phyloP scores from a whole-genome alignment of 2,329 filamentous ascomycete species.

The Rhynchosporium graminicola region DNA sequence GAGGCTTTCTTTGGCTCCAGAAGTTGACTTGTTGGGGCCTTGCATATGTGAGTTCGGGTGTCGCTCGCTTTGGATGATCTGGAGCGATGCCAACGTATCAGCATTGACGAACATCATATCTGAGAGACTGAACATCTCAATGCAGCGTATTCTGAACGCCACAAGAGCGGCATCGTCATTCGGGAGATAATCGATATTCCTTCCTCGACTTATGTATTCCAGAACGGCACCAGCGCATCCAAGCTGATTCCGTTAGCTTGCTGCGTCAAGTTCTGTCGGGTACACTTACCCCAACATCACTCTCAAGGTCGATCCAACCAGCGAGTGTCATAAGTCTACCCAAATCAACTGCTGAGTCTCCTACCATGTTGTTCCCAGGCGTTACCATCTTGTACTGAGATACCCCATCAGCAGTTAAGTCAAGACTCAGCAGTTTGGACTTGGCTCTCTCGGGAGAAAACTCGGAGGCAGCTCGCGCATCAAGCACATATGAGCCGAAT shows the following conservation, averaged over 20 bases:
- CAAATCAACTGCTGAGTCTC: constrained; percentile 48
- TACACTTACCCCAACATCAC: constrained; percentile 61
- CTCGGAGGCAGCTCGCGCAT: constrained; percentile 69
- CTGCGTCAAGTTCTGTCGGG: not conserved
- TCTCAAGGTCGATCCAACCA: constrained; percentile 73
- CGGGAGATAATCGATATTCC: constrained; percentile 62
- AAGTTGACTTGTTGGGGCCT: constrained; percentile 61
- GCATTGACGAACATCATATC: constrained; percentile 74
- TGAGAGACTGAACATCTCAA: constrained; percentile 75
- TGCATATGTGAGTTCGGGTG: constrained; percentile 81
- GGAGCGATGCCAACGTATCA: constrained; percentile 79
- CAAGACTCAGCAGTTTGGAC: constrained; percentile 63
- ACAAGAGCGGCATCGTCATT: constrained; percentile 55
- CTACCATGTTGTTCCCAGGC: constrained; percentile 49
- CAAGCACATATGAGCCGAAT: constrained; percentile 54
- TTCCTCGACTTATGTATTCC: constrained; percentile 72
- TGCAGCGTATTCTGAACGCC: constrained; percentile 59
- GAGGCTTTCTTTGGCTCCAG: constrained; percentile 74
- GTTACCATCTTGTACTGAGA: constrained; percentile 62
- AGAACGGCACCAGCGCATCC: constrained; percentile 87
- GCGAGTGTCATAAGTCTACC: constrained; percentile 68
- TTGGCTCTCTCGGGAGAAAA: constrained; percentile 70
- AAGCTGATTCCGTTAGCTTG: constrained; percentile 45
- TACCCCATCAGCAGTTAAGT: constrained; percentile 46
- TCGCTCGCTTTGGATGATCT: constrained; percentile 79